Base-by-base conservation (phyloP, 1,284 basidiomycete species). In the Erythrobasidium hasegawianum region DNA sequence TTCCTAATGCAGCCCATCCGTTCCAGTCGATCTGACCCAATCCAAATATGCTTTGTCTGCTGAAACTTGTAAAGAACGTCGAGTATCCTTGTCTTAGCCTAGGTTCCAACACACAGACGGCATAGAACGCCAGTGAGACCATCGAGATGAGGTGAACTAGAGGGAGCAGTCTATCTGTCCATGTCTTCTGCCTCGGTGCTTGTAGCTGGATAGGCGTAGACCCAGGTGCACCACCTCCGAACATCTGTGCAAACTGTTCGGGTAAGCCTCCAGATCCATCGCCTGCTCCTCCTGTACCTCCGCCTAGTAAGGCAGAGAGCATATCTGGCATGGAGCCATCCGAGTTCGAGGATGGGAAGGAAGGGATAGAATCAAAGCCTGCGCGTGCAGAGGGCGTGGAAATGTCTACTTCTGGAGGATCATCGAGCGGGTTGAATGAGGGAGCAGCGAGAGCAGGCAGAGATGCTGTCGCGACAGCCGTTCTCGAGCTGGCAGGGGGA, bases 381-480 rank as follows among this genome's bases (percentile, higher is more conserved):
- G 55, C 52, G 60, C 33, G 64, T 45, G 24, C 45, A 52, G 14
- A 5, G 8, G 59, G 47, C 11, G 68, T 18, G 2, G 69, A 71
- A 10, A 74, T 66, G 57, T 74, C 73, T 20, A 74, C 54, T 50
- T 74, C 73, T 18, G 68, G 71, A 22, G 73, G 73, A 53, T 74
- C 73, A 39, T 72, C 72, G 47, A 68, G 41, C 24, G 61, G 59
- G 59, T 70, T 68, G 65, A 69, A 50, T 27, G 69, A 59, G 50
- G 58, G 67, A 57, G 64, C 58, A 1, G 69, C 68, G 22, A 60
- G 56, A 58, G 45, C 57, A 40, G 45, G 56, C 39, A 41, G 45
- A 18, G 57, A 60, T 24, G 47, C 20, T 3, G 66, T 41, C 7
- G 67, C 33, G 33, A 13, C 43, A 69, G 68, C 52, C 69, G 52